A percentile compares a stretch with the other conserved stretches of the same genome.
Evolutionary conservation across 2,329 filamentous ascomycete species (phyloP).

Genomic region (Aphanocladium album): DNA sequence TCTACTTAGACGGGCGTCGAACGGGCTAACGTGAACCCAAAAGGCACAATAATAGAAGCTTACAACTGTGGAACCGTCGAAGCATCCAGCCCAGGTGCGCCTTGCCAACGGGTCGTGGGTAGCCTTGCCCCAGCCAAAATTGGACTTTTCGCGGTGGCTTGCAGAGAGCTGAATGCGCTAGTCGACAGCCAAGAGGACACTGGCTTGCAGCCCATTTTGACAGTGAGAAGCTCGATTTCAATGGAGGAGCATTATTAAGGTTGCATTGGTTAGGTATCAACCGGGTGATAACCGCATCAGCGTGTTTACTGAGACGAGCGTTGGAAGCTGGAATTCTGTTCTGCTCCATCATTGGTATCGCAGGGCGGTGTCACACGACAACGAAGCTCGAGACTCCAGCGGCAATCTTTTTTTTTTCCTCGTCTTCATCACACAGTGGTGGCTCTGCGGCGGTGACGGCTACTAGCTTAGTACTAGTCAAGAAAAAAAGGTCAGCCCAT

Average conservation of each 20-base stretch:
- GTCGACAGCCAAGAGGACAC: not conserved
- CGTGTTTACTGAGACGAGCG: not conserved
- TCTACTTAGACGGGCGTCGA: not conserved
- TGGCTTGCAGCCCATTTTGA: not conserved
- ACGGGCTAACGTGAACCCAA: not conserved
- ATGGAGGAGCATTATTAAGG: not conserved
- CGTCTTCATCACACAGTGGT: not conserved
- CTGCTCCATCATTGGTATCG: not conserved
- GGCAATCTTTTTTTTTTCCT: not conserved
- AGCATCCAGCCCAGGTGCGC: not conserved
- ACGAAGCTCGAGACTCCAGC: not conserved
- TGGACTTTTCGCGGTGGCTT: slow-evolving; percentile 11
- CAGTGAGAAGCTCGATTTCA: not conserved
- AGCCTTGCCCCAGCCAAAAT: slow-evolving; percentile 4
- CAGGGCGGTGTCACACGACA: not conserved
- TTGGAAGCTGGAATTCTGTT: no score
- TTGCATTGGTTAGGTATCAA: not conserved
- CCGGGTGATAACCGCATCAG: not conserved
- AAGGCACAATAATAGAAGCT: not conserved
- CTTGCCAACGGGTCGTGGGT: slow-evolving; percentile 3
- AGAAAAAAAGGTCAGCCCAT: not conserved
- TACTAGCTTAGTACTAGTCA: not conserved
- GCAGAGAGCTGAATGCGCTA: slow-evolving; percentile 14
- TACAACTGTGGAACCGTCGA: not conserved
- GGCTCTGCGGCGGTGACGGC: slow-evolving; percentile 2